These are phyloP conservation scores for Hypoxylon rickii DNA, from an alignment of 495 filamentous ascomycete species.

Conservation along the genomic window DNA sequence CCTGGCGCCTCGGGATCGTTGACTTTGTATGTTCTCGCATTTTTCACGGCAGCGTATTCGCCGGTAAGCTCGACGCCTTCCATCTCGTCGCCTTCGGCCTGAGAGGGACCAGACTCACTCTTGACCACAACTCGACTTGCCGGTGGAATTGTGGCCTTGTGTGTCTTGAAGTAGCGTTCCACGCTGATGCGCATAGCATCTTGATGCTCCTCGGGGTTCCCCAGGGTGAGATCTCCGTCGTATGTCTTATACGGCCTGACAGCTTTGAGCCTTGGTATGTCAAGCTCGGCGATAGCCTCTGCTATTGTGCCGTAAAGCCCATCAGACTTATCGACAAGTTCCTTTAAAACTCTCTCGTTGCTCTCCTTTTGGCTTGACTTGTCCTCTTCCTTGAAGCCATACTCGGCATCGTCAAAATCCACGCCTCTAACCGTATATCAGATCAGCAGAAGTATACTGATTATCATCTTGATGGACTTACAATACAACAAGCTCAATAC, in stretches of 20 bases:
- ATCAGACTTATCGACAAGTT: constrained; percentile 63
- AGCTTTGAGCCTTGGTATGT: constrained; percentile 71
- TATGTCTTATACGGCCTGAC: constrained; percentile 74
- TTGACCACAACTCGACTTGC: constrained; percentile 75
- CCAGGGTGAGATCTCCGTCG: constrained; percentile 79
- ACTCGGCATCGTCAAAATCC: constrained; percentile 93
- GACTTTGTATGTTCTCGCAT: constrained; percentile 77
- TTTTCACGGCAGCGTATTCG: constrained; percentile 68
- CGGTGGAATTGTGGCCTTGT: constrained; percentile 69
- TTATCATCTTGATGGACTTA: constrained; percentile 49
- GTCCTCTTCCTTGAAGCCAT: constrained; percentile 89
- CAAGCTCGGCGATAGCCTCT: constrained; percentile 77
- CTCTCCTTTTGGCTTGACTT: constrained; percentile 68
- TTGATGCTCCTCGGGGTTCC: constrained; percentile 74
- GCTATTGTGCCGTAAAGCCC: constrained; percentile 81
- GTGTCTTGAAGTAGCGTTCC: constrained; percentile 85
- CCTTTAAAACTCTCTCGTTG: constrained; percentile 71
- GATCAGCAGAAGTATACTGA: constrained; percentile 2
- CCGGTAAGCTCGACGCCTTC: constrained; percentile 50
- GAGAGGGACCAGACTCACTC: constrained; percentile 43
- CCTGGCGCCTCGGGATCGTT: constrained; percentile 72
- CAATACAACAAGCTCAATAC: constrained; percentile 81
- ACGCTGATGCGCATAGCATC: constrained; percentile 82
- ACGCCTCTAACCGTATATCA: constrained; percentile 63
- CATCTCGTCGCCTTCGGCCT: constrained; percentile 50